Base-by-base conservation (phyloP, 352 stramenopile genomes). In the Phytophthora lateralis region DNA sequence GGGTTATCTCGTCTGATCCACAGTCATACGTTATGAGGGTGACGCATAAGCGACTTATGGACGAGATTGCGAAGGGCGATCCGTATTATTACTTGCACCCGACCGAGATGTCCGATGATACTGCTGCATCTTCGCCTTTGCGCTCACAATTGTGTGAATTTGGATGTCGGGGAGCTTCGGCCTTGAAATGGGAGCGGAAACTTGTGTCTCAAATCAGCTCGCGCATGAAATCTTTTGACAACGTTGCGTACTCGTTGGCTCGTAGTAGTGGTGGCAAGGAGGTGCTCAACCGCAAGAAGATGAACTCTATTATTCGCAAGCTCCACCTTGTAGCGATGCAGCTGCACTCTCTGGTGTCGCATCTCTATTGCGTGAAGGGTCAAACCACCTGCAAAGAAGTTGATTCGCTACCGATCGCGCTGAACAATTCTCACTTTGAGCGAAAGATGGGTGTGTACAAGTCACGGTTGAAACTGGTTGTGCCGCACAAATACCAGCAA, bases 231-330 rank as follows among this genome's bases (percentile, higher is more conserved):
- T 85, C 75, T 38, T 92, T 92, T 27, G 83, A 92, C 50, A 85
- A 78, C 7, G 60, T 88, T 20, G 83, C 83, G 8, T 92, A 92
- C 55, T 85, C 80, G 6, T 68, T 92, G n/a, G 80, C 83, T 26
- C 78, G 76, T 43, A 80, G 73, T 2, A 80, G 66, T 32, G 76
- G 71, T 37, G 76, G 75, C 3, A 80, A 85, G 37, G 78, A 90
- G 35, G 49, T 85, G 4, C 65, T 90, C 30, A 92, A 78, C 41
- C 83, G 83, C 20, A 90, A 90, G 70, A 92, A 92, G 54, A 81
- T 90, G 71, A 92, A 92, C 63, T 90, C 83, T 17, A 90, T 84
- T 15, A 89, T 92, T 29, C 81, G 83, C 4, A 92, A 92, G 51
- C 55, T 92, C 20, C 83, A 92, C 57, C 67, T 92, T 12, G 81